A percentile compares a stretch with the other conserved stretches of the same genome.
Evolutionary conservation across 192 early-diverging fungal genomes (phyloP).

Genomic region (Borealophlyctis nickersoniae): DNA sequence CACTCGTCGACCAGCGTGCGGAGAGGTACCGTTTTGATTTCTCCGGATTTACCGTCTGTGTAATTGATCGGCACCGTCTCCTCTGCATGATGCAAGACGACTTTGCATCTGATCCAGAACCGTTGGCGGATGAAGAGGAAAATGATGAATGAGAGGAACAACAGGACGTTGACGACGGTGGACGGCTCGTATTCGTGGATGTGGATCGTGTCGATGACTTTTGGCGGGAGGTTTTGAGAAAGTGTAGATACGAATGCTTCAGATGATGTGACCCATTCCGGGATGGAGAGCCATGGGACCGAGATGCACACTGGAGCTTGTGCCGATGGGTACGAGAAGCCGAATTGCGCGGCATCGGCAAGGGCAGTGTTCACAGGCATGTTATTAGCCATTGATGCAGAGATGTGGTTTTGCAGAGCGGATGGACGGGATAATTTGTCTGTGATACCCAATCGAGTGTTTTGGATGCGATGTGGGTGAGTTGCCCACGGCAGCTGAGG

Average conservation of each 20-base stretch:
- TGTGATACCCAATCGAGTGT: too few species aligned
- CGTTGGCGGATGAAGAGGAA: background rate
- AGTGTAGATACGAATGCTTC: background rate
- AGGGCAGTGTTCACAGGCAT: too few species aligned
- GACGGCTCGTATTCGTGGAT: background rate
- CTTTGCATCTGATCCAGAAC: background rate
- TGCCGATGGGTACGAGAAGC: too few species aligned
- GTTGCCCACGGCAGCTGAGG: too few species aligned
- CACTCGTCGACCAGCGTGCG: constrained; percentile 8
- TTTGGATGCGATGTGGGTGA: too few species aligned
- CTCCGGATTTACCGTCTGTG: background rate
- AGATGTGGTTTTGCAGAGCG: too few species aligned
- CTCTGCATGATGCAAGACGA: constrained; percentile 16
- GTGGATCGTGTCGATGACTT: background rate
- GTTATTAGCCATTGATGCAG: too few species aligned
- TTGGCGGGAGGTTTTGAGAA: background rate
- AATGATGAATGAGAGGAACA: background rate
- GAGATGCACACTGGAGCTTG: too few species aligned
- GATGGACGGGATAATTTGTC: too few species aligned
- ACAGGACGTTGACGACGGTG: background rate
- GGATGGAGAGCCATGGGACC: too few species aligned
- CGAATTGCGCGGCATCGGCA: too few species aligned
- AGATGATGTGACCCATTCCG: background rate
- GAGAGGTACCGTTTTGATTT: constrained; percentile 1
- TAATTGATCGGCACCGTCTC: constrained; percentile 10